These are phyloP conservation scores for Ogataea neopini DNA, from an alignment of 805 yeast genomes.

Conservation along the genomic window DNA sequence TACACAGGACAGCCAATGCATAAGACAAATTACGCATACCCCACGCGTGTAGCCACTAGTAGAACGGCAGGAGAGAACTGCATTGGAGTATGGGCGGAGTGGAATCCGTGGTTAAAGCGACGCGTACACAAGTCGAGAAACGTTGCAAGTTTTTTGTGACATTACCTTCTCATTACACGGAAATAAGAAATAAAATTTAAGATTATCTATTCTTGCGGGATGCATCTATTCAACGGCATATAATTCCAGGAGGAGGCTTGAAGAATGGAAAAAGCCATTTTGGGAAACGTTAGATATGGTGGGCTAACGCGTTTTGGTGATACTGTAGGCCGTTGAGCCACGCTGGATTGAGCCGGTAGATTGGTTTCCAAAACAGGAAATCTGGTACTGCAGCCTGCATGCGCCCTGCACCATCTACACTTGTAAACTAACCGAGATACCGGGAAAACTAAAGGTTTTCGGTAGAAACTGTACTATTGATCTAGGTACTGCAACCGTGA, in stretches of 20 bases:
- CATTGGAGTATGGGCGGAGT: no score
- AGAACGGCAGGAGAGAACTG: not conserved
- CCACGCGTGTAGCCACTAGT: not conserved
- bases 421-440: conserved; percentile 1
- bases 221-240: conserved; percentile 1
- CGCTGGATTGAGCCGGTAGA: not conserved
- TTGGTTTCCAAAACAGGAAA: not conserved
- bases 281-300: not conserved
- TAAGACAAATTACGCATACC: not conserved
- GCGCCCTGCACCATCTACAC: not conserved
- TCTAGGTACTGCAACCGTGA: not conserved
- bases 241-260: no score
- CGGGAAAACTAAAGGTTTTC: not conserved
- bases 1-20: not conserved
- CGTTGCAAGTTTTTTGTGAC: no score
- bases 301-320: not conserved
- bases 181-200: not conserved
- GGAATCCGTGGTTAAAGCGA: no score
- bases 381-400: not conserved
- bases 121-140: no score
- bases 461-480: no score
- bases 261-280: no score
- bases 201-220: not conserved
- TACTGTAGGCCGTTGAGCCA: conserved; percentile 5
- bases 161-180: not conserved